phyloP scores from a whole-genome alignment of 2,329 filamentous ascomycete genomes.

The Achaetomium macrosporum region DNA sequence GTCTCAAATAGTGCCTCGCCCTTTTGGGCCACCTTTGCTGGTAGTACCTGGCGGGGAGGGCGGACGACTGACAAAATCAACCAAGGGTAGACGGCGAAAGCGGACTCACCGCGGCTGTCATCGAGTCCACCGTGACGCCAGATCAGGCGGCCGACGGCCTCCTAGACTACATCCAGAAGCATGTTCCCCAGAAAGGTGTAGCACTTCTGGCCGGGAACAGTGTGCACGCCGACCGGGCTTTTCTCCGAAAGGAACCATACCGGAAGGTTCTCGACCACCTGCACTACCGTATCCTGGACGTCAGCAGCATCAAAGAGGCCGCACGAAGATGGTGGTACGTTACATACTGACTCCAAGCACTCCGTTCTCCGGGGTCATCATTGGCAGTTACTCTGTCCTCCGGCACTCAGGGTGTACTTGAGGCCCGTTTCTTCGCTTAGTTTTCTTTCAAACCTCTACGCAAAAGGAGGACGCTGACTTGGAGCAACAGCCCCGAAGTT shows the following conservation, averaged over 20 bases:
- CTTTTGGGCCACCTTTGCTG: background rate
- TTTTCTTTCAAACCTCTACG: no score
- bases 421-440: no score
- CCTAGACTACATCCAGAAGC: slow-evolving; percentile 68
- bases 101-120: slow-evolving; percentile 73
- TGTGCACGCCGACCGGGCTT: slow-evolving; percentile 82
- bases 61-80: background rate
- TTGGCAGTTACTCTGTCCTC: no score
- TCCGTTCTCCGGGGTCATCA: background rate
- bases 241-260: slow-evolving; percentile 72
- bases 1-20: background rate
- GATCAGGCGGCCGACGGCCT: slow-evolving; percentile 66
- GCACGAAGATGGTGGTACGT: slow-evolving; percentile 66
- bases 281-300: slow-evolving; percentile 86
- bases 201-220: slow-evolving; percentile 86
- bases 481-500: slow-evolving; percentile 13
- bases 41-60: background rate
- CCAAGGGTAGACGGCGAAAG: slow-evolving; percentile 51
- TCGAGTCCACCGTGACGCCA: slow-evolving; percentile 66
- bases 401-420: no score
- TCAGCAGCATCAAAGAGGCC: slow-evolving; percentile 89
- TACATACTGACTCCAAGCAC: background rate
- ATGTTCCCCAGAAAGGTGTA: slow-evolving; percentile 59
- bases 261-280: slow-evolving; percentile 66
- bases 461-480: background rate